Evolutionary conservation across 2,329 filamentous ascomycete genomes (phyloP).

Genomic region (Graphilbum fragrans): DNA sequence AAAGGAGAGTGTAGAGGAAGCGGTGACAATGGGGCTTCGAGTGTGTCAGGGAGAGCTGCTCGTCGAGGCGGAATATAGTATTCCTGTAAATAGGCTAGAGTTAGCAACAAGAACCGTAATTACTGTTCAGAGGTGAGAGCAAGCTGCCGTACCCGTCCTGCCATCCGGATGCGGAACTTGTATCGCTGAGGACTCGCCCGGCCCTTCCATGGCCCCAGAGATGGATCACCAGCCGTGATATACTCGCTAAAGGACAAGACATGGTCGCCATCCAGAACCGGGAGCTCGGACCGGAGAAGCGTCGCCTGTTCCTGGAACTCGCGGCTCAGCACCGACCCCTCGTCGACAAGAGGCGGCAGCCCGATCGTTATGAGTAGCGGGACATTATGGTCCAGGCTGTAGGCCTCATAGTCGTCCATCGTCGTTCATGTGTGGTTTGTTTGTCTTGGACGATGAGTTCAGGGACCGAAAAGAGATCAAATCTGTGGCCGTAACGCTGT

Average conservation of each 20-base stretch:
- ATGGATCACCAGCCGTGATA: constrained; percentile 54
- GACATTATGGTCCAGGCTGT: constrained; percentile 77
- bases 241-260: constrained; percentile 53
- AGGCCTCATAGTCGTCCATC: constrained; percentile 71
- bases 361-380: constrained; percentile 77
- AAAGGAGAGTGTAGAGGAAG: constrained; percentile 76
- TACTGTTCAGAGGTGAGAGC: neutral
- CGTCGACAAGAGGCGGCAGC: constrained; percentile 30
- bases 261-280: constrained; percentile 51
- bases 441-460: too few species aligned
- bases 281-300: constrained; percentile 58
- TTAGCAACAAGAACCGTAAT: neutral
- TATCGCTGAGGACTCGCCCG: constrained; percentile 38
- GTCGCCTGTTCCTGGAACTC: constrained; percentile 46
- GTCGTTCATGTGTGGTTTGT: too few species aligned
- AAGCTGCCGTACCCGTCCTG: constrained; percentile 62
- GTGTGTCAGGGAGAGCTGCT: constrained; percentile 38
- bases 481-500: too few species aligned
- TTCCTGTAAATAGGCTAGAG: constrained; percentile 26
- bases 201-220: constrained; percentile 53
- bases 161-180: constrained; percentile 57
- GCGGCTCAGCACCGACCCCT: constrained; percentile 27
- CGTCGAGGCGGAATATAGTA: constrained; percentile 45
- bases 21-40: constrained; percentile 32
- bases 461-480: too few species aligned